Percentiles rank a stretch among this genome's conserved stretches.
phyloP scores from a whole-genome alignment of 768 basidiomycete genomes.

The Lactarius psammicola region DNA sequence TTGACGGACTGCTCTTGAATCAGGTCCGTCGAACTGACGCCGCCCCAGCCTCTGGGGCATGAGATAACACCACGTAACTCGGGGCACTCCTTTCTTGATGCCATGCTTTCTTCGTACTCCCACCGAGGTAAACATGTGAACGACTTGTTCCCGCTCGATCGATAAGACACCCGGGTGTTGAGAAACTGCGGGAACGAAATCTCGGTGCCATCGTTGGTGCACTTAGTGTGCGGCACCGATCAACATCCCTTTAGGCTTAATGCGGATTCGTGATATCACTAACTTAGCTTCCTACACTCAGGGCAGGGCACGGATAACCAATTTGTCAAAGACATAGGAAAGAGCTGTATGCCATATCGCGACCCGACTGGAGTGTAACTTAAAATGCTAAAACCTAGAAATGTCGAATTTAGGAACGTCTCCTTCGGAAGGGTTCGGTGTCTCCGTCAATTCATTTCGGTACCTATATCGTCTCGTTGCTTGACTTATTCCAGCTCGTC shows the following conservation, averaged over 20 bases:
- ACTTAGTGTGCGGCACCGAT: conserved; percentile 14
- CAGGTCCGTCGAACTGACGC: neutral
- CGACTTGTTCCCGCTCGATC: conserved; percentile 4
- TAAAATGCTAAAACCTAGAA: conserved; percentile 26
- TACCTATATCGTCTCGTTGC: conserved; percentile 4
- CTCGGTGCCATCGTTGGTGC: neutral
- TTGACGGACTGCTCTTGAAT: neutral
- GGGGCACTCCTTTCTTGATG: neutral
- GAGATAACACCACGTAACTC: conserved; percentile 2
- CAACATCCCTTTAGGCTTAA: neutral
- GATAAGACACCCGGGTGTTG: conserved; percentile 23
- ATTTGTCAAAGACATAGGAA: conserved; percentile 6
- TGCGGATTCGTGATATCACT: neutral
- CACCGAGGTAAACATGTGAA: conserved; percentile 2
- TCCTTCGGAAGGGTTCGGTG: neutral
- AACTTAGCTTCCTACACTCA: conserved; percentile 1
- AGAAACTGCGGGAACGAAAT: conserved; percentile 3
- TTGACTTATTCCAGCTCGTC: neutral
- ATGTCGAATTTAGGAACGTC: conserved; percentile 12
- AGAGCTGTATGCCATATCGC: conserved; percentile 4
- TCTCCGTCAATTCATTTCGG: conserved; percentile 9
- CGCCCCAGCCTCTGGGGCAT: neutral
- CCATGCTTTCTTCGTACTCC: neutral
- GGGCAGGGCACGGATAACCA: neutral
- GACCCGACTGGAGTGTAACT: neutral